phyloP scores from a whole-genome alignment of 2,329 filamentous ascomycete genomes.

The Kalaharituber pfeilii region DNA sequence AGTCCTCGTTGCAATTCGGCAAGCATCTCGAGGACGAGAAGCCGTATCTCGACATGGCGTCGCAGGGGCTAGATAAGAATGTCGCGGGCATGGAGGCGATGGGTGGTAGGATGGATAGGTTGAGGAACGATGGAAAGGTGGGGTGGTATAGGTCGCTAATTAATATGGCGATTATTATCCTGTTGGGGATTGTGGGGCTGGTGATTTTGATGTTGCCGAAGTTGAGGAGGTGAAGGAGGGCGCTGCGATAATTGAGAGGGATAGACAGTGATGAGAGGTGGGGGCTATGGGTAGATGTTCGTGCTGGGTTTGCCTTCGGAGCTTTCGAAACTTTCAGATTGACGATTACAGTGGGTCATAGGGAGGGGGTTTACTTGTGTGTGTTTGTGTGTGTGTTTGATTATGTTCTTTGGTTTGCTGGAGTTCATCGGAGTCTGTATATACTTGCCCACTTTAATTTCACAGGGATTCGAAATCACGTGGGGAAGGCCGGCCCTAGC shows the following conservation, averaged over 20 bases:
- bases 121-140: slow-evolving; percentile 15
- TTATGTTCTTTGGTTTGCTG: too few relatives aligned
- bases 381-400: too few relatives aligned
- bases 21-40: slow-evolving; percentile 16
- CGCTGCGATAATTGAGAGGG: too few relatives aligned
- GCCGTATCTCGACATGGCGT: slow-evolving; percentile 10
- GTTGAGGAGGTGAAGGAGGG: background rate
- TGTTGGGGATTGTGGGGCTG: background rate
- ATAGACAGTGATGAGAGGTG: background rate
- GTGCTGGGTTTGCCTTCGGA: too few relatives aligned
- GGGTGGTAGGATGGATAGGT: slow-evolving; percentile 11
- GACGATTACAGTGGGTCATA: too few relatives aligned
- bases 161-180: slow-evolving; percentile 10
- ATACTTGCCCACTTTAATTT: too few relatives aligned
- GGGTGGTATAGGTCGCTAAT: slow-evolving; percentile 16
- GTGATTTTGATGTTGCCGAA: slow-evolving; percentile 2
- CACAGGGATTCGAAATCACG: too few relatives aligned
- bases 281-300: too few relatives aligned
- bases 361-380: too few relatives aligned
- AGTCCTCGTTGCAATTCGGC: slow-evolving; percentile 14
- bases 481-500: too few relatives aligned
- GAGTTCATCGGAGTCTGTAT: too few relatives aligned
- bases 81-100: slow-evolving; percentile 9
- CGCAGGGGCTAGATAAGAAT: slow-evolving; percentile 16
- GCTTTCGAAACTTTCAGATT: too few relatives aligned